Evolutionary conservation across 139 green algal species (phyloP).

Genomic region (Volvox reticuliferus): DNA sequence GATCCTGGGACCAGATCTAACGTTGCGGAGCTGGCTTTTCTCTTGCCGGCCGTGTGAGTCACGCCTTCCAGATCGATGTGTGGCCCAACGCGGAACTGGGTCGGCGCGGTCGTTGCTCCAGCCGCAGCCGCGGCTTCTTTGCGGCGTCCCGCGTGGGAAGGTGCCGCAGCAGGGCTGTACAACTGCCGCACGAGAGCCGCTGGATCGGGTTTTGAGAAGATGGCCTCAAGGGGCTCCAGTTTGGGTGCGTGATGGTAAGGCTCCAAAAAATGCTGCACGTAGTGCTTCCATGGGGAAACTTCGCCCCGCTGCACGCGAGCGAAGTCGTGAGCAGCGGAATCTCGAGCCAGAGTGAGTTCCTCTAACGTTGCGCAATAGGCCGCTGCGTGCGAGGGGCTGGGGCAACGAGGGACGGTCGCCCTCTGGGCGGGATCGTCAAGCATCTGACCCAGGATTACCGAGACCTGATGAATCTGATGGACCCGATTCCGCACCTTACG

Average conservation of each 20-base stretch:
- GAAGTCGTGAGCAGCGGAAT: constrained; percentile 43
- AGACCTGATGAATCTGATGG: not conserved
- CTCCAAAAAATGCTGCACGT: constrained; percentile 50
- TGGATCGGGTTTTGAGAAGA: constrained; percentile 50
- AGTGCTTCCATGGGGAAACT: constrained; percentile 56
- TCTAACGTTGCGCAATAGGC: constrained; percentile 58
- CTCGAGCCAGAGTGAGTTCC: not conserved
- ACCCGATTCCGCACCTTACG: not conserved
- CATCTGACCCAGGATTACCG: not conserved
- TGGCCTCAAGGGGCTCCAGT: constrained; percentile 54
- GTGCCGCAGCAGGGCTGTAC: not conserved
- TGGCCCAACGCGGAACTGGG: constrained; percentile 19
- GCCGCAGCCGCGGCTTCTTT: not conserved
- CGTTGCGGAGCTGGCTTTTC: constrained; percentile 75
- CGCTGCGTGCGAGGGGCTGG: not conserved
- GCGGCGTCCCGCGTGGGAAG: not conserved
- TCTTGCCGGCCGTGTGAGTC: constrained; percentile 62
- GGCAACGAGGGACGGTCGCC: not conserved
- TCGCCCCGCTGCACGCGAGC: constrained; percentile 42
- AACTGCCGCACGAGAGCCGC: not conserved
- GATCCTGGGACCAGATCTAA: constrained; percentile 68
- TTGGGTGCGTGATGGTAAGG: constrained; percentile 49
- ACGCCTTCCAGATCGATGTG: too few relatives aligned
- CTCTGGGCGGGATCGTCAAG: not conserved
- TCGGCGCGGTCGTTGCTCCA: not conserved